These are phyloP conservation scores for Chlamydomonas sp. DNA, from an alignment of 139 green algal species.

Conservation along the genomic window DNA sequence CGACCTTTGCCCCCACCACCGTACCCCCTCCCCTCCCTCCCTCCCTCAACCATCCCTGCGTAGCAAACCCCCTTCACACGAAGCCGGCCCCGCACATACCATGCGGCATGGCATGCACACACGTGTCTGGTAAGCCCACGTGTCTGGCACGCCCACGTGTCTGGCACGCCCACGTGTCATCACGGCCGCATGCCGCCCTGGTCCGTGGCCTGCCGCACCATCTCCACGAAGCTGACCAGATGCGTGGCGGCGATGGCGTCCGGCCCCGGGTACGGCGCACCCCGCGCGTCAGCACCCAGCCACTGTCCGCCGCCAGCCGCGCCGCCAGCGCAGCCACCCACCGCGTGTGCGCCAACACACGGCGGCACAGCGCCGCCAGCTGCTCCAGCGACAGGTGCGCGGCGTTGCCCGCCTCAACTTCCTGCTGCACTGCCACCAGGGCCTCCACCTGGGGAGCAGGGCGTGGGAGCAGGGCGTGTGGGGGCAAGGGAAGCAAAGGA, in stretches of 20 bases:
- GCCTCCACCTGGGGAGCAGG: conserved; percentile 14
- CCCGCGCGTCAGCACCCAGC: conserved; percentile 9
- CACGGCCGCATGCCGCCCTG: too few relatives aligned
- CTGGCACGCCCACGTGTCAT: too few relatives aligned
- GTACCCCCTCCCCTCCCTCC: too few relatives aligned
- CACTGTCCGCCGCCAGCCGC: not conserved
- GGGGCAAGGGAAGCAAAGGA: not conserved
- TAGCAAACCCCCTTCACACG: too few relatives aligned
- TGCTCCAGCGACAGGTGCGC: not conserved
- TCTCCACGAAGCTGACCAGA: conserved; percentile 33
- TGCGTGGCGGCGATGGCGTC: conserved; percentile 10
- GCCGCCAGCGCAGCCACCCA: conserved; percentile 19
- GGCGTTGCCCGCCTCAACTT: not conserved
- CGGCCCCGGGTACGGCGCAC: conserved; percentile 17
- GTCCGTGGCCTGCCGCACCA: conserved; percentile 8
- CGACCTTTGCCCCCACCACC: too few relatives aligned
- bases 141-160: too few relatives aligned
- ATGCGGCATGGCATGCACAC: too few relatives aligned
- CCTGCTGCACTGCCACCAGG: conserved; percentile 14
- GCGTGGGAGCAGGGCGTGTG: not conserved
- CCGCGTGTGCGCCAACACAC: conserved; percentile 1
- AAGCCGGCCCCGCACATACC: too few relatives aligned
- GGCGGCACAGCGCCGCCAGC: not conserved
- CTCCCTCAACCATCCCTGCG: too few relatives aligned
- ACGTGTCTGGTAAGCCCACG: too few relatives aligned